Evolutionary conservation across 345 rosid species (phyloP), one percentile per base, ranked within the genome.

Genomic region (Noccaea caerulescens): DNA sequence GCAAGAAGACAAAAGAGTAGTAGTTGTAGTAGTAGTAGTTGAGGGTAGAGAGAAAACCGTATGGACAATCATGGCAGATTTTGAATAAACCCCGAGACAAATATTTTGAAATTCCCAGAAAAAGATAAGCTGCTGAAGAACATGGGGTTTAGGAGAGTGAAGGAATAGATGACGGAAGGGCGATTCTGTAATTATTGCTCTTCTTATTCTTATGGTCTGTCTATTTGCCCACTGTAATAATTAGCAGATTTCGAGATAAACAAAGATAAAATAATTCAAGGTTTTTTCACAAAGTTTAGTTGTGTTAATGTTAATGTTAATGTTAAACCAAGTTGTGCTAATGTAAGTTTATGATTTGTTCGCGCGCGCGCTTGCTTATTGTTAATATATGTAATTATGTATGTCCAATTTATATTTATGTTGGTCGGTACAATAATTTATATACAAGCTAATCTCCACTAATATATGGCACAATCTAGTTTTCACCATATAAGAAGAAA

Each of bases 31-130:
- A 44, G 86, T 47, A 44, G 86, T 75, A 33, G 82, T 37, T 10
- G 75, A 75, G 6, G 91, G 89, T 57, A 78, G 47, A 16, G 87
- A 76, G 43, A 85, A 69, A 49, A 64, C 75, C 79, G 80, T 76
- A 36, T 79, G 79, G 60, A 79, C 77, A 73, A 77, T 78, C 87
- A 75, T 82, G 55, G 75, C 79, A 8, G 55, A 23, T 34, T 33
- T 5, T 13, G 42, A 8, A 68, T 62, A 32, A 49, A 27, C 37
- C 5, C 61, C 44, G 39, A 67, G 55, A 54, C 23, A 18, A 23
- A 7, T 1, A 2, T 58, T 75, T 68, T 54, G 52, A 70, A 64
- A 49, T 20, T 56, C 32, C 47, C 52, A 61, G 79, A 13, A 16
- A 47, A 45, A 57, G 79, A 76, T 76, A 76, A 64, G 76, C 66